Conservation (phyloP, 2,329 filamentous ascomycete species). For the Aspergillus sp. region DNA sequence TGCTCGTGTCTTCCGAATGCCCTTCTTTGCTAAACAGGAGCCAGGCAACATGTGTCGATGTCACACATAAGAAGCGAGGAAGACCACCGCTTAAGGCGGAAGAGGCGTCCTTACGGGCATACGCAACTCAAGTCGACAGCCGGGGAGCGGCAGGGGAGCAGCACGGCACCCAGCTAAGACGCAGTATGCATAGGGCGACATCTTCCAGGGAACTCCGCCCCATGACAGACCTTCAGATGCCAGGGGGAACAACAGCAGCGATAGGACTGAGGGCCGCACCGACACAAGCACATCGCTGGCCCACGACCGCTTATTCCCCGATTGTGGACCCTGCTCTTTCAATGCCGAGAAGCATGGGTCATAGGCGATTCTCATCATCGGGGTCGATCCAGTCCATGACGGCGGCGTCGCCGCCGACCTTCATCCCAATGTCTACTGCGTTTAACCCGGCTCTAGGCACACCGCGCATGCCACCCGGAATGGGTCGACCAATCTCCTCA, state of each 20-base stretch:
- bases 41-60: constrained; percentile 45
- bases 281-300: constrained; percentile 33
- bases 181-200: constrained; percentile 32
- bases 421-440: constrained; percentile 23
- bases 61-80: constrained; percentile 49
- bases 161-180: constrained; percentile 21
- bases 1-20: not conserved
- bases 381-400: constrained; percentile 26
- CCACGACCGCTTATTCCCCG: constrained; percentile 28
- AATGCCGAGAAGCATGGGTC: constrained; percentile 23
- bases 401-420: constrained; percentile 25
- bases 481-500: constrained; percentile 26
- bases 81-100: constrained; percentile 45
- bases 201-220: constrained; percentile 40
- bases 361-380: constrained; percentile 34
- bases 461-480: constrained; percentile 18
- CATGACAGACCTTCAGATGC: constrained; percentile 36
- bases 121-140: constrained; percentile 29
- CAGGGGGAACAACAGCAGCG: constrained; percentile 17
- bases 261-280: constrained; percentile 21
- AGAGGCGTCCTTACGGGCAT: constrained; percentile 35
- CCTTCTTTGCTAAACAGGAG: not conserved
- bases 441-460: constrained; percentile 27
- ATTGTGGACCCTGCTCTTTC: constrained; percentile 27
- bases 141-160: constrained; percentile 23